These are phyloP conservation scores for Eucalyptus melliodora DNA, from an alignment of 345 rosid genomes.

Conservation along the genomic window DNA sequence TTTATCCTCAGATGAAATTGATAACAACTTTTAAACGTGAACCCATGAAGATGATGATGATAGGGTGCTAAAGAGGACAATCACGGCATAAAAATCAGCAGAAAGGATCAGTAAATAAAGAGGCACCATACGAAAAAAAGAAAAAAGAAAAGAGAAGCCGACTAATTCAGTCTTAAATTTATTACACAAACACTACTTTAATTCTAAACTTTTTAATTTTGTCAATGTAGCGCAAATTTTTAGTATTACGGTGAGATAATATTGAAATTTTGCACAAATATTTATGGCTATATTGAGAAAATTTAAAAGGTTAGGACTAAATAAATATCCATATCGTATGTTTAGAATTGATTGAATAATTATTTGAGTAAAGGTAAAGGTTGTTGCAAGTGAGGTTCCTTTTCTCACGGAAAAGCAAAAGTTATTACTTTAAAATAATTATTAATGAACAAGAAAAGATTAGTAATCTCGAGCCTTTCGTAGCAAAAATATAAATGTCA, in stretches of 20 bases:
- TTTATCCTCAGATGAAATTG: not conserved
- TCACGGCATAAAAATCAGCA: not conserved
- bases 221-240: accelerated
- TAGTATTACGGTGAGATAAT: accelerated
- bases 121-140: too few relatives aligned
- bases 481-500: not conserved
- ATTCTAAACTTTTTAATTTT: not conserved
- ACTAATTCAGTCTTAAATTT: not conserved
- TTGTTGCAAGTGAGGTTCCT: not conserved
- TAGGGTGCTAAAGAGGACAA: not conserved
- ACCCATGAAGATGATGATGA: not conserved
- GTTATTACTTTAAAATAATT: not conserved
- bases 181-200: accelerated
- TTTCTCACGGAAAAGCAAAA: not conserved
- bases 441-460: not conserved
- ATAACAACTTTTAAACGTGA: not conserved
- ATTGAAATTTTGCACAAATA: not conserved
- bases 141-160: not conserved
- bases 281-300: not conserved
- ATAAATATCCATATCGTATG: accelerated
- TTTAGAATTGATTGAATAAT: not conserved
- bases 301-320: accelerated
- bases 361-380: not conserved
- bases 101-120: not conserved
- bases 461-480: not conserved